Evolutionary conservation across 108 stramenopile genomes (phyloP).

Genomic region (Skeletonema grethae): DNA sequence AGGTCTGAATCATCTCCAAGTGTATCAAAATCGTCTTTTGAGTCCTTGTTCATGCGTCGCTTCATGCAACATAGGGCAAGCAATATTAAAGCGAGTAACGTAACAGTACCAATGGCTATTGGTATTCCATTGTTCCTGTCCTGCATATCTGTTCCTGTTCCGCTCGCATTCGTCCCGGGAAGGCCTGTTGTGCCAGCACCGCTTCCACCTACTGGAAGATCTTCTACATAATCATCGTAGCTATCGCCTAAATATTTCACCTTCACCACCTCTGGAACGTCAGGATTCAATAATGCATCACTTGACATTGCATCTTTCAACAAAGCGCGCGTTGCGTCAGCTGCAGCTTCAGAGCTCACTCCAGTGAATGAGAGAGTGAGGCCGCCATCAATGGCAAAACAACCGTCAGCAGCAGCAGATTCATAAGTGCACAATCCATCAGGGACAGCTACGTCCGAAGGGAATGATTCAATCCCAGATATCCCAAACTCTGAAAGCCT

Average conservation of each 20-base stretch:
- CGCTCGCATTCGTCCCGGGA: not conserved
- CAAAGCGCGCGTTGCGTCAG: slow-evolving; percentile 16
- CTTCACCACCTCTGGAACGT: slow-evolving; percentile 31
- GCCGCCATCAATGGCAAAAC: slow-evolving; percentile 34
- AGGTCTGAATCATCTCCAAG: slow-evolving; percentile 12
- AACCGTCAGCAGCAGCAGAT: slow-evolving; percentile 27
- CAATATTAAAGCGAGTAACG: not conserved
- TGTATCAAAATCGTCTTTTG: slow-evolving; percentile 2
- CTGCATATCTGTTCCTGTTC: not conserved
- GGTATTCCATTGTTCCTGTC: not conserved
- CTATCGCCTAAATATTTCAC: slow-evolving; percentile 33
- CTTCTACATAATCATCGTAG: slow-evolving; percentile 19
- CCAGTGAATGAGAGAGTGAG: slow-evolving; percentile 22
- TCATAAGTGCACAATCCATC: slow-evolving; percentile 31
- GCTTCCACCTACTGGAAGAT: not conserved
- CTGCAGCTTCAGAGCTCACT: slow-evolving; percentile 5
- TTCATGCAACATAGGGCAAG: slow-evolving; percentile 7
- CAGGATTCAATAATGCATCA: slow-evolving; percentile 28
- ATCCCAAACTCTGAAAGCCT: not conserved
- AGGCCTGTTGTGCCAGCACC: not conserved
- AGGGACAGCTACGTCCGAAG: slow-evolving; percentile 13
- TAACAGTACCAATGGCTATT: not conserved
- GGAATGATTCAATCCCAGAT: slow-evolving; percentile 13
- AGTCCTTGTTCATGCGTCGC: not conserved
- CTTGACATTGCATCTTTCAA: slow-evolving; percentile 19